Conservation (phyloP, 306 rosid genomes). For the Alnus rubra region DNA sequence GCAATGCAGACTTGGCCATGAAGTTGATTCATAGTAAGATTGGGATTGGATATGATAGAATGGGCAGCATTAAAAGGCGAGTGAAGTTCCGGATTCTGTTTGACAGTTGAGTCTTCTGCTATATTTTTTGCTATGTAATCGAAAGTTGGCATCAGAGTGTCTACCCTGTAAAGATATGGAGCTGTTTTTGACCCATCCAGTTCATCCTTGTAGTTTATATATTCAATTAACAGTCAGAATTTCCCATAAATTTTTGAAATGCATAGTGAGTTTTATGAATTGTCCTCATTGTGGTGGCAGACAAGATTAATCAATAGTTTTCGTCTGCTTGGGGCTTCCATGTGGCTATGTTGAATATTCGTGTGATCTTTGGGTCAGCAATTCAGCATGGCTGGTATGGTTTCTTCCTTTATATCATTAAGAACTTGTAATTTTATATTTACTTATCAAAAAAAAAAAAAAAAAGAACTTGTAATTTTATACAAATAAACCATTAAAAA, state of each 20-base stretch:
- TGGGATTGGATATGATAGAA: slow-evolving; percentile 87
- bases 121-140: not conserved
- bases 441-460: too few species aligned
- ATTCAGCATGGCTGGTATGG: not conserved
- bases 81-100: slow-evolving; percentile 68
- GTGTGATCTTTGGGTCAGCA: not conserved
- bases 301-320: not conserved
- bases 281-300: not conserved
- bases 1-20: slow-evolving; percentile 75
- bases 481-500: not conserved
- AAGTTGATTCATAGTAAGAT: slow-evolving; percentile 90
- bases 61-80: slow-evolving; percentile 70
- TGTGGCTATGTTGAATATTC: not conserved
- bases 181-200: not conserved
- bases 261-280: not conserved
- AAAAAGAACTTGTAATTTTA: not conserved
- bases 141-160: not conserved
- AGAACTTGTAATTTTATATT: not conserved
- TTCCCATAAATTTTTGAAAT: not conserved
- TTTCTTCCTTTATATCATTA: too few species aligned
- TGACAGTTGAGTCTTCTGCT: not conserved
- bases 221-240: not conserved
- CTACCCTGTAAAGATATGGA: not conserved
- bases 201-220: not conserved
- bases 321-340: not conserved